These are phyloP conservation scores for Camelina laxa DNA, from an alignment of 345 rosid genomes.

Conservation along the genomic window DNA sequence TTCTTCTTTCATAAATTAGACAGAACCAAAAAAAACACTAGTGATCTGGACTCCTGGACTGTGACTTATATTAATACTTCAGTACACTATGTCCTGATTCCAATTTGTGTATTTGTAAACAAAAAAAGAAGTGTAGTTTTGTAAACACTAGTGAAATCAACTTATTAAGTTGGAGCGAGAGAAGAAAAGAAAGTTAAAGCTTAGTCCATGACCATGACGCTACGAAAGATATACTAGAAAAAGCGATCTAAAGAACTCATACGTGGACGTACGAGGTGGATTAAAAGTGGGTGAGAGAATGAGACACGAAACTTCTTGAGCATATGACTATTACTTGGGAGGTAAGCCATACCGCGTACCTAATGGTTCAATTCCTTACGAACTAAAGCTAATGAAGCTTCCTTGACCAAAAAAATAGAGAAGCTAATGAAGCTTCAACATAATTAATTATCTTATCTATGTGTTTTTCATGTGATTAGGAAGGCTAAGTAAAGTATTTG, in stretches of 20 bases:
- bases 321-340: conserved; percentile 22
- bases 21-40: not conserved
- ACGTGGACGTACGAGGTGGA: conserved; percentile 33
- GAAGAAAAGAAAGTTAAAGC: not conserved
- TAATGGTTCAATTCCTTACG: conserved; percentile 17
- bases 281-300: conserved; percentile 33
- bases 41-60: not conserved
- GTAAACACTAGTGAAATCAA: not conserved
- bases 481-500: conserved; percentile 39
- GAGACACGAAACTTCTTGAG: conserved; percentile 35
- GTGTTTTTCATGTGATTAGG: conserved; percentile 27
- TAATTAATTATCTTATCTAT: conserved; percentile 1
- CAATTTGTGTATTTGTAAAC: not conserved
- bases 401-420: not conserved
- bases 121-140: not conserved
- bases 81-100: conserved; percentile 4
- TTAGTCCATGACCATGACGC: not conserved
- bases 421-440: conserved; percentile 32
- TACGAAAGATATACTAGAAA: not conserved
- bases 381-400: conserved; percentile 29
- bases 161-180: not conserved
- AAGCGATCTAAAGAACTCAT: not conserved
- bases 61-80: not conserved
- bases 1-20: not conserved
- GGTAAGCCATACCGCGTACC: conserved; percentile 14